Base-by-base conservation (phyloP, 805 yeast species). In the Suhomyces sp. region DNA sequence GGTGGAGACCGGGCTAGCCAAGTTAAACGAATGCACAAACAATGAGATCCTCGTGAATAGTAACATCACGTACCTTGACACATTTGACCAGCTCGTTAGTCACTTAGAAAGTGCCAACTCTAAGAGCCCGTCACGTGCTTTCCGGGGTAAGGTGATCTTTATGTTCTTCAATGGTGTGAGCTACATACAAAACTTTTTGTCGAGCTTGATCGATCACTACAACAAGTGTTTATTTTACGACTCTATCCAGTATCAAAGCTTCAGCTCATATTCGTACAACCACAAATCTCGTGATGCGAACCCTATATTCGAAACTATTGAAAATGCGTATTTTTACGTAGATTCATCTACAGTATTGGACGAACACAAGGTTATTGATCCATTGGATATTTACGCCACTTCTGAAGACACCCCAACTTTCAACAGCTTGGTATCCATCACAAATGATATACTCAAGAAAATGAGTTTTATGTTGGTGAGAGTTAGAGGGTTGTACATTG, bases 121-220 rank as follows among this genome's bases (percentile, higher is more conserved):
- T 27, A 49, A 15, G 49, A 41, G 19, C 21, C 44, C 44, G 21
- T 15, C 47, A 33, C 46, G 48, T 21, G 47, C 50, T 17, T 66
- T 65, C 48, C 52, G 55, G 7, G 76, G 71, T 2, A 67, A 66
- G 51, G 65, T 69, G 7, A 49, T 72, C 25, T 70, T 72, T 46
- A 71, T 72, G 75, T 72, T 70, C 40, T 72, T 72, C 56, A 58
- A 71, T 41, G 75, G 74, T 1, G 54, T 72, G 48, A 60, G 58
- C 17, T 69, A 58, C 49, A 60, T 72, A 19, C 75, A 71, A 51
- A 58, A 63, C 17, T 57, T 70, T 21, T 59, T 72, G 29, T 56
- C 66, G 40, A 66, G 66, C 49, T 51, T 65, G 43, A 65, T 72
- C 20, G 74, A 69, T 44, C 65, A 68, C 50, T 61, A 58, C 48